These are phyloP conservation scores for Sugiyamaella boreocaroliniensis DNA, from an alignment of 805 yeast species.

Conservation along the genomic window DNA sequence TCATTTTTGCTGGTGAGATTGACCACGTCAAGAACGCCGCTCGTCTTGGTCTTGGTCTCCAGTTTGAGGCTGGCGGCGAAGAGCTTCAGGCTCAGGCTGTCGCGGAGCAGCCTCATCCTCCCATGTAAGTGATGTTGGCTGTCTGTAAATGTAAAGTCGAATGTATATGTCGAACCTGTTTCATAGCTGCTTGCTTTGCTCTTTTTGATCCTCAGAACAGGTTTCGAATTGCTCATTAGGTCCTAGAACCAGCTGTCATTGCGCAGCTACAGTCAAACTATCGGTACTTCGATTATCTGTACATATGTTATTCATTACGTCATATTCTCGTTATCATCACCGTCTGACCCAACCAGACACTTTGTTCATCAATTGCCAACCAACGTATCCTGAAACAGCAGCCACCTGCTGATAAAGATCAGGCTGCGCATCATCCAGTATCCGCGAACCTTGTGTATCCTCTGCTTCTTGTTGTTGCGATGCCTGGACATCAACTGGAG, in stretches of 20 bases:
- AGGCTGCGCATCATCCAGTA: background rate
- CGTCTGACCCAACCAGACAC: conserved; percentile 15
- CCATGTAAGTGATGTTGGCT: conserved; percentile 19
- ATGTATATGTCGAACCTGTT: background rate
- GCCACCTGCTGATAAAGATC: conserved; percentile 19
- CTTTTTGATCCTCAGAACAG: too few species aligned
- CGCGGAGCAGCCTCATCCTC: conserved; percentile 23
- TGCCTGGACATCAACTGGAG: background rate
- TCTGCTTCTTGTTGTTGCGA: background rate
- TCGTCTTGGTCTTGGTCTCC: conserved; percentile 87
- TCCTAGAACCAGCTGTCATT: too few species aligned
- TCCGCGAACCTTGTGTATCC: background rate
- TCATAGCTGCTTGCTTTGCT: background rate
- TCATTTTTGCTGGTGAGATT: conserved; percentile 84
- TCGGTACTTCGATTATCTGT: background rate
- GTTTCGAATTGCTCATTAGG: too few species aligned
- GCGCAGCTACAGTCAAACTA: too few species aligned
- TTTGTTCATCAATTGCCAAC: conserved; percentile 16
- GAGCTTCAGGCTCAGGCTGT: conserved; percentile 45
- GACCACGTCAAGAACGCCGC: conserved; percentile 78
- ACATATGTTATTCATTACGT: background rate
- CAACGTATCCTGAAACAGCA: conserved; percentile 20
- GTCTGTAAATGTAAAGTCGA: conserved; percentile 1
- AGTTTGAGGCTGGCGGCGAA: conserved; percentile 92
- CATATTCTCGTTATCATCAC: background rate